phyloP scores from a whole-genome alignment of 306 rosid species.

The Astragalus membranaceus region DNA sequence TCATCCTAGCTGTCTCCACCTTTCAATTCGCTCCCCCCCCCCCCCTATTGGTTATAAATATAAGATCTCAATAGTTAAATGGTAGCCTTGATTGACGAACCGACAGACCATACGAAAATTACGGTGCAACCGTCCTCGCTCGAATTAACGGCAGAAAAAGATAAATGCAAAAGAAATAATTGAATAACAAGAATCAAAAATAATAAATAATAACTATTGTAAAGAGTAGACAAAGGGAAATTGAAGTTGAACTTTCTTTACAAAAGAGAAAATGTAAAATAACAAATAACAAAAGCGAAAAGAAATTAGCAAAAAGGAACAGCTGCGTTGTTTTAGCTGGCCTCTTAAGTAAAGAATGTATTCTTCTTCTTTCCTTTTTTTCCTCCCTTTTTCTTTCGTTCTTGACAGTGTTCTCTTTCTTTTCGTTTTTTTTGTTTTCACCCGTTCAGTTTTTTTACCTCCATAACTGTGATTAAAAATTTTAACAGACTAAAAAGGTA shows the following conservation, averaged over 20 bases:
- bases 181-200: not conserved
- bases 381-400: not conserved
- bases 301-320: constrained; percentile 4
- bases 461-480: constrained; percentile 11
- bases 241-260: constrained; percentile 29
- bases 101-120: constrained; percentile 10
- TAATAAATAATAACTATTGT: not conserved
- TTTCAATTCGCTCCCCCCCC: not conserved
- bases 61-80: not conserved
- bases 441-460: not conserved
- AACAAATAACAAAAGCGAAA: constrained; percentile 9
- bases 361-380: not conserved
- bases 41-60: too few species aligned
- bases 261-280: constrained; percentile 17
- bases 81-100: not conserved
- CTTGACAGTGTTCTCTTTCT: constrained; percentile 18
- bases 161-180: not conserved
- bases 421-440: not conserved
- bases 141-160: not conserved
- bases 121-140: not conserved
- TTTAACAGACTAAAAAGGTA: constrained; percentile 8
- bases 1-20: constrained; percentile 33
- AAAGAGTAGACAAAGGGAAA: not conserved
- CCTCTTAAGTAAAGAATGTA: constrained; percentile 36
- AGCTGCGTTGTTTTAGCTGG: constrained; percentile 23